phyloP scores from a whole-genome alignment of 169 alveolate genomes.

The Cardiosporidium cionae region DNA sequence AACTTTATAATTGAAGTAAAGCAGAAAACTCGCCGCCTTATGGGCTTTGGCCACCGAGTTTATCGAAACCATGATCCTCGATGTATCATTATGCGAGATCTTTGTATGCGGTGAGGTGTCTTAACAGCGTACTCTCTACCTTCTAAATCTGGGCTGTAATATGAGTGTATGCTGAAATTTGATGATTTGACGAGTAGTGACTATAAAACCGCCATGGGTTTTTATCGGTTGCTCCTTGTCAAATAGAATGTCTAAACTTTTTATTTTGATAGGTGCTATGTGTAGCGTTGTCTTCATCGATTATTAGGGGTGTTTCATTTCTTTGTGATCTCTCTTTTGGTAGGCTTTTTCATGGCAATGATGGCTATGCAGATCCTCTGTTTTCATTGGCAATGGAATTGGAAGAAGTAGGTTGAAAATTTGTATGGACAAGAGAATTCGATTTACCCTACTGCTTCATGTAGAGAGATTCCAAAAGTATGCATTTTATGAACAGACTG shows the following conservation, averaged over 20 bases:
- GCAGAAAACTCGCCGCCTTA: constrained; percentile 55
- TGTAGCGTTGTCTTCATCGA: too few species aligned
- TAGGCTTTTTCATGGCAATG: neutral
- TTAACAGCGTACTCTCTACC: neutral
- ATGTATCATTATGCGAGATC: constrained; percentile 52
- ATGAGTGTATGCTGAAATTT: too few species aligned
- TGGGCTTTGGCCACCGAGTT: constrained; percentile 77
- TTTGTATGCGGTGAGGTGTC: constrained; percentile 45
- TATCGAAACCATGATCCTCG: constrained; percentile 68
- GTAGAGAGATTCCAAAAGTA: neutral
- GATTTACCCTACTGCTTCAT: too few species aligned
- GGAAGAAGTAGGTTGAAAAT: constrained; percentile 30
- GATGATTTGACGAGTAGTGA: too few species aligned
- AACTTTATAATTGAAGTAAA: constrained; percentile 53
- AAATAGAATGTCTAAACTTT: too few species aligned
- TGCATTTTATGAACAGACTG: constrained; percentile 31
- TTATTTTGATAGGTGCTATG: too few species aligned
- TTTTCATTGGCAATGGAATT: constrained; percentile 59
- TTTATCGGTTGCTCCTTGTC: too few species aligned
- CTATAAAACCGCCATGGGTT: too few species aligned
- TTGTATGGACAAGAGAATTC: too few species aligned
- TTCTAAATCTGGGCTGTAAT: too few species aligned
- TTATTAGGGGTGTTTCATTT: too few species aligned
- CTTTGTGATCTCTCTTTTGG: too few species aligned
- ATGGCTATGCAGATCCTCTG: constrained; percentile 13